These are phyloP conservation scores for Monosporascus ibericus DNA, from an alignment of 2,329 filamentous ascomycete species.

Conservation along the genomic window DNA sequence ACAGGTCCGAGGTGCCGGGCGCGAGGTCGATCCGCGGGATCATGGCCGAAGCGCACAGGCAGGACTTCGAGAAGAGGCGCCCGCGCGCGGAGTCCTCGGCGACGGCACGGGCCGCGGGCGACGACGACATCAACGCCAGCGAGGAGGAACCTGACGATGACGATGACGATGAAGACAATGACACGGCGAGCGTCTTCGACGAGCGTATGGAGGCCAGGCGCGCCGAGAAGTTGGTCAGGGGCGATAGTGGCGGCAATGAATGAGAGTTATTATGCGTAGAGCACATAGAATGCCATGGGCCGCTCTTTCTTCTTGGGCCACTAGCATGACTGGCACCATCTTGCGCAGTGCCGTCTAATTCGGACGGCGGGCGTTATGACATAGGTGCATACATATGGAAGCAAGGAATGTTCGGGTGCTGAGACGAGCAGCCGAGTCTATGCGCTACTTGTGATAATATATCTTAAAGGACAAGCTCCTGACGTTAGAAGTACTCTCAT, in stretches of 20 bases:
- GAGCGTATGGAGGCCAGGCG: slow-evolving; percentile 19
- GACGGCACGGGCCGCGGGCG: background rate
- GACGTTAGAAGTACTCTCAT: no score
- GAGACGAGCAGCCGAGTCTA: no score
- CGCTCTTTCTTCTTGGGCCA: no score
- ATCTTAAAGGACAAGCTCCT: no score
- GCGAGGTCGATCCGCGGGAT: slow-evolving; percentile 48
- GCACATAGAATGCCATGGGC: no score
- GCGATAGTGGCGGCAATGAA: background rate
- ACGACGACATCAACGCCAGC: background rate
- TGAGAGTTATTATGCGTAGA: background rate
- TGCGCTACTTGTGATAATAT: no score
- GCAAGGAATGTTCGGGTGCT: no score
- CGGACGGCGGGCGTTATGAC: no score
- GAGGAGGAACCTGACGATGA: slow-evolving; percentile 13
- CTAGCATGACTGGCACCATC: no score
- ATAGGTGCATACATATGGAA: no score
- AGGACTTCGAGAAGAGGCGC: slow-evolving; percentile 80
- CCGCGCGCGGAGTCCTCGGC: slow-evolving; percentile 23
- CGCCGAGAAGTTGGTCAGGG: slow-evolving; percentile 13
- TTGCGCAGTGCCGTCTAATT: no score
- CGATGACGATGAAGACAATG: slow-evolving; percentile 26
- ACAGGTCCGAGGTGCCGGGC: slow-evolving; percentile 15
- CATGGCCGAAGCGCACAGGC: slow-evolving; percentile 77
- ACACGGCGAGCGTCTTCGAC: slow-evolving; percentile 19